phyloP scores from a whole-genome alignment of 805 yeast genomes.

The Millerago galiae region DNA sequence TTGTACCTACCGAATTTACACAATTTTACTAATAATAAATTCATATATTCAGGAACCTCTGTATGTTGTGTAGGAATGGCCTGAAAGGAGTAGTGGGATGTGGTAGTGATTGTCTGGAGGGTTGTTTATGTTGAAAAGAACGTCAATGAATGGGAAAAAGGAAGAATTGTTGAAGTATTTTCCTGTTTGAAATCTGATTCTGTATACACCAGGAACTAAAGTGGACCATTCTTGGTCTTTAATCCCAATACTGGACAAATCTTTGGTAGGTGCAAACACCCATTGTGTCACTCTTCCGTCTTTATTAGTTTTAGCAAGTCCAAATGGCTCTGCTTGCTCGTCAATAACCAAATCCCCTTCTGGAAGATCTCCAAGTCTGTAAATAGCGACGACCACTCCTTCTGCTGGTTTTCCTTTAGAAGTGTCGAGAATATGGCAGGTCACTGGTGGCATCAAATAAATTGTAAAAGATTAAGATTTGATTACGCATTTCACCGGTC shows the following conservation, averaged over 20 bases:
- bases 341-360: constrained; percentile 22
- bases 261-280: constrained; percentile 39
- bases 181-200: constrained; percentile 70
- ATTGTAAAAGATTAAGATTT: background rate
- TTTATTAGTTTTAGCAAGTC: constrained; percentile 59
- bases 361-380: constrained; percentile 23
- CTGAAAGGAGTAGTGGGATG: constrained; percentile 77
- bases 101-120: constrained; percentile 82
- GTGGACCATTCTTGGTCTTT: constrained; percentile 32
- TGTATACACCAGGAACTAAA: constrained; percentile 60
- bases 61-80: constrained; percentile 85
- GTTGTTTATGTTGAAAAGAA: constrained; percentile 57
- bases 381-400: constrained; percentile 63
- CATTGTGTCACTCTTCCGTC: constrained; percentile 81
- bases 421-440: constrained; percentile 88
- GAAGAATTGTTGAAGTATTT: constrained; percentile 47
- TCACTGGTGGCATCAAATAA: constrained; percentile 46
- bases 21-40: background rate
- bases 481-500: background rate
- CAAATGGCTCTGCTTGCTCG: constrained; percentile 42
- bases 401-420: constrained; percentile 77
- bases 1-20: background rate
- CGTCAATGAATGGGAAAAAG: constrained; percentile 86
- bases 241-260: constrained; percentile 28
- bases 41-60: constrained; percentile 45